phyloP scores from a whole-genome alignment of 768 basidiomycete species.

The Suillus sp. region DNA sequence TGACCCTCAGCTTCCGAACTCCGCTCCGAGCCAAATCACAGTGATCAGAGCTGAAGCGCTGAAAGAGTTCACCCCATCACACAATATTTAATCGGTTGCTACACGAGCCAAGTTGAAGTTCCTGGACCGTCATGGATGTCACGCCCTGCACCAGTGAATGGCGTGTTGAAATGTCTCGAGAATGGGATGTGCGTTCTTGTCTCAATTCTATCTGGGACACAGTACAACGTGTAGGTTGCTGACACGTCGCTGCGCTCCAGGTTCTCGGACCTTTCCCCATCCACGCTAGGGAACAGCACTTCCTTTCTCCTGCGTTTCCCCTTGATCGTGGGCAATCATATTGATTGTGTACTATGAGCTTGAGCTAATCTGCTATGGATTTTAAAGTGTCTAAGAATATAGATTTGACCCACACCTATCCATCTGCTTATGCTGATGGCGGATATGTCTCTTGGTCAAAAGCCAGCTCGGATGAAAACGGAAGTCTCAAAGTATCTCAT shows the following conservation, averaged over 20 bases:
- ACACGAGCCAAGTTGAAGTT: too few species aligned
- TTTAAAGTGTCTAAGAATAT: constrained; percentile 50
- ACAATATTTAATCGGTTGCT: too few species aligned
- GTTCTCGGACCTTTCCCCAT: constrained; percentile 84
- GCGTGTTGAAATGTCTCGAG: constrained; percentile 27
- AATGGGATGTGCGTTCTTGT: constrained; percentile 30
- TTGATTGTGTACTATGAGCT: neutral
- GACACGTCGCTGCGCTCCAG: constrained; percentile 34
- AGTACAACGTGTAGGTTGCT: neutral
- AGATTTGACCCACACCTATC: constrained; percentile 52
- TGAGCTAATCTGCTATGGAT: neutral
- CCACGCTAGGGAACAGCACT: constrained; percentile 82
- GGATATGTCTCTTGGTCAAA: constrained; percentile 63
- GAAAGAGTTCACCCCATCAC: too few species aligned
- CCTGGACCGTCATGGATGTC: neutral
- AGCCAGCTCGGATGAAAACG: constrained; percentile 42
- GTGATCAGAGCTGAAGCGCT: too few species aligned
- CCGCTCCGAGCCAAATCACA: neutral
- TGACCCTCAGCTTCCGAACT: neutral
- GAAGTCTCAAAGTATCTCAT: constrained; percentile 61
- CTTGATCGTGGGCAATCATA: constrained; percentile 51
- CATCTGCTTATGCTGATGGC: constrained; percentile 63
- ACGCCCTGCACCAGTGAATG: constrained; percentile 14
- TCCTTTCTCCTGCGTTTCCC: constrained; percentile 77
- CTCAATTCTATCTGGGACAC: neutral